phyloP scores from a whole-genome alignment of 345 rosid species.

The Anastatica hierochuntica region DNA sequence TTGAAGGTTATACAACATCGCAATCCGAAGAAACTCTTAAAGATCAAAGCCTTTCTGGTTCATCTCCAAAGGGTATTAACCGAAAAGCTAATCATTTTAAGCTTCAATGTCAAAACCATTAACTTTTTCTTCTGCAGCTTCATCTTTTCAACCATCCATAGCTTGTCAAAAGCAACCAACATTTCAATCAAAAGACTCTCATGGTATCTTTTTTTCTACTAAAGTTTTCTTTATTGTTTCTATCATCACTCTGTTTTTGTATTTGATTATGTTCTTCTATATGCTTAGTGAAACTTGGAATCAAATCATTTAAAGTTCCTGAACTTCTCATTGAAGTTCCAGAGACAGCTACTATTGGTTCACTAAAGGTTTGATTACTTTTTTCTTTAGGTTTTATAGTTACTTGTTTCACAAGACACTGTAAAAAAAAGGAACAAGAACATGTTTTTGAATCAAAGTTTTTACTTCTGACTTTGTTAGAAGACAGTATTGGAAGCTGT shows the following conservation, averaged over 20 bases:
- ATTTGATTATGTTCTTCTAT: too few species aligned
- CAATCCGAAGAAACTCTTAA: constrained; percentile 43
- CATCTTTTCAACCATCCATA: constrained; percentile 35
- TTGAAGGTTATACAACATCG: constrained; percentile 40
- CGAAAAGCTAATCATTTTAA: constrained; percentile 24
- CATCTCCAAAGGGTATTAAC: constrained; percentile 35
- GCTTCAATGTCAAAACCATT: too few species aligned
- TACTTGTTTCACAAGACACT: too few species aligned
- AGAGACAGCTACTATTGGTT: constrained; percentile 83
- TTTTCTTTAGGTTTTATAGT: background rate
- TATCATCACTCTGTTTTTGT: too few species aligned
- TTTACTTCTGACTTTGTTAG: constrained; percentile 39
- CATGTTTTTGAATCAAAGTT: too few species aligned
- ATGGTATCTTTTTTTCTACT: constrained; percentile 34
- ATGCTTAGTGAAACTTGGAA: constrained; percentile 81
- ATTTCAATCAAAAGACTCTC: constrained; percentile 54
- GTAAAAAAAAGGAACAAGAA: too few species aligned
- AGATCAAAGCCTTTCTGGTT: constrained; percentile 37
- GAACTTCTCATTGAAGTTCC: constrained; percentile 87
- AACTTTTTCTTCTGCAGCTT: constrained; percentile 29
- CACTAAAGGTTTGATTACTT: constrained; percentile 58
- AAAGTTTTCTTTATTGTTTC: background rate
- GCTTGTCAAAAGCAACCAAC: constrained; percentile 33
- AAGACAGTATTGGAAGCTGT: constrained; percentile 90
- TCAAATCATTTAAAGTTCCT: constrained; percentile 88